Evolutionary conservation across 202 grass and related monocot genomes (phyloP).

Genomic region (Alloteropsis angusta): DNA sequence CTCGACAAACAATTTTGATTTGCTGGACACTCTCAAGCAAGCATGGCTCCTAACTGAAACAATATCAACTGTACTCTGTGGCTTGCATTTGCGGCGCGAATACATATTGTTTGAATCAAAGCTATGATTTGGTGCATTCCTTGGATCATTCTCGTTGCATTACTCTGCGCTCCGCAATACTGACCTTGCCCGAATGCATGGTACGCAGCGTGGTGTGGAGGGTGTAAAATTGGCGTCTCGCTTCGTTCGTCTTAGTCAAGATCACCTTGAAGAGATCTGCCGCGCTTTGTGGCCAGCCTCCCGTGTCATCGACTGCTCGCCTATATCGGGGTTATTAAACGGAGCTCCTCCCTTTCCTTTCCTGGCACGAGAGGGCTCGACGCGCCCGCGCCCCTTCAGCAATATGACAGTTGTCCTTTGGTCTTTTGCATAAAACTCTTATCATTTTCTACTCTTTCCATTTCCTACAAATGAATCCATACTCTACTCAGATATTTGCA

Average conservation of each 20-base stretch:
- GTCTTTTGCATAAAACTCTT: too few species aligned
- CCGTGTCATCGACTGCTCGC: too few species aligned
- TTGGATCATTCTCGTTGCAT: background rate
- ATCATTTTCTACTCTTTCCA: too few species aligned
- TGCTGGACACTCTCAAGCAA: background rate
- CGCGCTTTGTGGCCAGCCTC: background rate
- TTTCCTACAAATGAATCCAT: too few species aligned
- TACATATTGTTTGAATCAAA: background rate
- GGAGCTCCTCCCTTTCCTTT: too few species aligned
- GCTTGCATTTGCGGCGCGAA: background rate
- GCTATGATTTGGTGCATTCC: background rate
- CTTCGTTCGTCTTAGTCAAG: background rate
- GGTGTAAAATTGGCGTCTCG: background rate
- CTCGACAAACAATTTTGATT: conserved; percentile 14
- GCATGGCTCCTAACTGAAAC: conserved; percentile 2
- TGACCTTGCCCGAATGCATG: background rate
- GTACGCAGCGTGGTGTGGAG: background rate
- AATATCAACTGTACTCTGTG: background rate
- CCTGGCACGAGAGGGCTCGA: too few species aligned
- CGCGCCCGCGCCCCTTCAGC: too few species aligned
- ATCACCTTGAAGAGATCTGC: background rate
- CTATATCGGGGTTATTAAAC: too few species aligned
- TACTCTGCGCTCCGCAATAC: background rate
- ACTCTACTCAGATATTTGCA: too few species aligned
- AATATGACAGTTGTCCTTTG: too few species aligned